A percentile compares a stretch with the other conserved stretches of the same genome.
Conservation (phyloP, 164 flowering plant genomes). For the Dillenia suffruticosa region DNA sequence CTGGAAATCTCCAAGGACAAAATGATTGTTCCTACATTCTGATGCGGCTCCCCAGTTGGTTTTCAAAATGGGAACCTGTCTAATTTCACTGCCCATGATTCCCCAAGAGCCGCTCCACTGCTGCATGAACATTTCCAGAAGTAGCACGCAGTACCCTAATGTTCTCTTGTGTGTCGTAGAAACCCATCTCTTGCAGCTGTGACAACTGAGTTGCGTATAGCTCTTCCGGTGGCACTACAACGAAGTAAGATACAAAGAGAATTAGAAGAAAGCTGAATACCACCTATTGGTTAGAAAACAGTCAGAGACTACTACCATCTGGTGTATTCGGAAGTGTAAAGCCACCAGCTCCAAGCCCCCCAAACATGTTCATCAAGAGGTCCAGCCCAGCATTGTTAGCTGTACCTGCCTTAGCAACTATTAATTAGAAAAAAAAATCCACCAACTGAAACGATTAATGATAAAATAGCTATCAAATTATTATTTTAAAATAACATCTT, state of each 20-base stretch:
- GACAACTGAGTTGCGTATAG: constrained; percentile 85
- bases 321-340: constrained; percentile 28
- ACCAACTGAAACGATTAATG: no score
- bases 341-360: constrained; percentile 55
- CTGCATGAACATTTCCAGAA: constrained; percentile 93
- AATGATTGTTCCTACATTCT: no score
- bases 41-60: no score
- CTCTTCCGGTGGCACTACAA: constrained; percentile 85
- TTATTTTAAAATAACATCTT: no score
- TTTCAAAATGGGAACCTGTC: constrained; percentile 1
- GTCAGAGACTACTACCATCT: constrained; percentile 23
- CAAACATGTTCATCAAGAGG: constrained; percentile 60
- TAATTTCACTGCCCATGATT: constrained; percentile 50
- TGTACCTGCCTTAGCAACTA: constrained; percentile 19
- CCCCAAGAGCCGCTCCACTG: constrained; percentile 91
- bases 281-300: background rate
- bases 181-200: constrained; percentile 99
- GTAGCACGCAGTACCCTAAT: constrained; percentile 84
- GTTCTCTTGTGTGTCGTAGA: constrained; percentile 88
- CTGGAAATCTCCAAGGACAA: no score
- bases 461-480: no score
- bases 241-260: background rate
- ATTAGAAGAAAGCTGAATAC: constrained; percentile 2
- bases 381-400: constrained; percentile 40
- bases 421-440: no score